Evolutionary conservation across 2,329 filamentous ascomycete genomes (phyloP), one percentile per base, ranked within the genome.

Genomic region (Colletotrichum cereale): DNA sequence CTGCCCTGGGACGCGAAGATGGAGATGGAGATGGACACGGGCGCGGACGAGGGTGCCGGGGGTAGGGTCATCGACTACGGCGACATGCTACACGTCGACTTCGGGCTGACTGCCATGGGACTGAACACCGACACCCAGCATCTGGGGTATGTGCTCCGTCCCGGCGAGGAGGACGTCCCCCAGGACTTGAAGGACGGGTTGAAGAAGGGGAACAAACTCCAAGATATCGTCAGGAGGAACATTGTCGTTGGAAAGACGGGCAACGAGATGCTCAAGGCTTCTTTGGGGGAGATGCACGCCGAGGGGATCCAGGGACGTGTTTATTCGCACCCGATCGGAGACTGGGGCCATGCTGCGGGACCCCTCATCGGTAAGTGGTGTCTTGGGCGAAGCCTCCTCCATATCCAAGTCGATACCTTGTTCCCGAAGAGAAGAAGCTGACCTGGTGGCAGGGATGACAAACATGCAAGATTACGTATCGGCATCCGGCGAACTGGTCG

Each of bases 81-180:
- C 10, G 85, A 87, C 70, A 73, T 85, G 48, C 80, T 87, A 47
- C 85, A 87, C 67, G 84, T 85, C 3, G 85, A 87, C 73, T 86
- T 87, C 73, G 85, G 84, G 44, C 79, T 86, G 36, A 83, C 84
- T 7, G 84, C 84, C 0, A 75, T 86, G 67, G 83, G 84, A 1
- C 76, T 86, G 72, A 86, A 86, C 71, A 86, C 85, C 1, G 84
- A 86, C 67, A 87, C 85, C 1, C 85, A 87, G 77, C 85, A 87
- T 57, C 76, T 87, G 5, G 85, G 80, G 0, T 87, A 87, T 69
- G 85, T 87, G 18, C 79, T 87, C 21, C 76, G 78, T 6, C 85
- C 85, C 0, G 83, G 79, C 24, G 81, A 81, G 48, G 76, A 77
- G 1, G 82, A 84, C 52, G 79, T 87, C 2, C 85, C 85, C 1